Evolutionary conservation across 1,139 yeast genomes (phyloP).

Genomic region (Debaryomyces sp.): DNA sequence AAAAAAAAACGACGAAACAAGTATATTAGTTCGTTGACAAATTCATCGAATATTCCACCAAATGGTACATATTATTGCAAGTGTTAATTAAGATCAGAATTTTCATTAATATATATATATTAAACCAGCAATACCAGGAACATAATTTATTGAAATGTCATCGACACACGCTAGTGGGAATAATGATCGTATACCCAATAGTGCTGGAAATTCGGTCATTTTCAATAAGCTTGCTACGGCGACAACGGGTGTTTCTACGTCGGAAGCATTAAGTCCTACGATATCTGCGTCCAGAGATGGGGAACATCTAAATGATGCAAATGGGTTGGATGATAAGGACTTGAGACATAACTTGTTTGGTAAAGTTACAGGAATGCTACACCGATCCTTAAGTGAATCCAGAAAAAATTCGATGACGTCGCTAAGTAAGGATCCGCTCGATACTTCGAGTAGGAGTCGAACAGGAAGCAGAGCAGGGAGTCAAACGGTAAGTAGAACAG

Average conservation of each 20-base stretch:
- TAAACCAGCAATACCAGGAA: not conserved
- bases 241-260: slow-evolving; percentile 19
- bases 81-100: not conserved
- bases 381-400: slow-evolving; percentile 23
- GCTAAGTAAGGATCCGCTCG: not conserved
- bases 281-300: slow-evolving; percentile 11
- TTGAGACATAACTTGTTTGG: slow-evolving; percentile 32
- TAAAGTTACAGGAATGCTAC: slow-evolving; percentile 37
- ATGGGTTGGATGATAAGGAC: slow-evolving; percentile 16
- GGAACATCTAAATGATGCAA: slow-evolving; percentile 4
- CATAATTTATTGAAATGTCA: slow-evolving; percentile 5
- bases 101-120: not conserved
- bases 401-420: slow-evolving; percentile 17
- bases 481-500: not conserved
- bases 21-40: not conserved
- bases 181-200: slow-evolving; percentile 2
- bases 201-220: slow-evolving; percentile 1
- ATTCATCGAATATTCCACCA: not conserved
- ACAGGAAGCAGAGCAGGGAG: not conserved
- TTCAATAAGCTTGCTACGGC: slow-evolving; percentile 10
- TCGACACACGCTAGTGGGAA: slow-evolving; percentile 1
- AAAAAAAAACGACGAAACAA: not conserved
- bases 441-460: not conserved
- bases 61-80: not conserved
- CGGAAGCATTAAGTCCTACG: slow-evolving; percentile 20